Base-by-base conservation (phyloP, 768 basidiomycete genomes). In the Paxillus rubicundulus region DNA sequence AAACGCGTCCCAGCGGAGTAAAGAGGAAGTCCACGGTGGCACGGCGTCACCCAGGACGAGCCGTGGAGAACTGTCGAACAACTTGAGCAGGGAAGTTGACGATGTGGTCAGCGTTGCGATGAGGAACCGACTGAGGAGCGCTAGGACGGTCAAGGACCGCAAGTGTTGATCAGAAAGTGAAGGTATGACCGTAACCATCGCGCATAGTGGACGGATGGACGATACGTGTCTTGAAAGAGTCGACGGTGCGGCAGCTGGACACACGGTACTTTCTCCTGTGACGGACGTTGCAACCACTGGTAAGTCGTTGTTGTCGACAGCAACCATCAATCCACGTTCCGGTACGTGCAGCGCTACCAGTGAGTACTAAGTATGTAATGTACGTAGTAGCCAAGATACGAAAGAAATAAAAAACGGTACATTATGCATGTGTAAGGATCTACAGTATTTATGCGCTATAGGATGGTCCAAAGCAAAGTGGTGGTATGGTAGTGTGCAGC, bases 1-100 rank as follows among this genome's bases (percentile, higher is more conserved):
- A 58, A 98, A 79, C 2, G 77, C 76, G 64, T 98, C 96, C 97
- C 96, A 99, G 59, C 93, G 82, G 9, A 93, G 72, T 3, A 84
- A 64, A 6, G 70, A 59, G 17, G 67, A 65, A 1, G 56, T 55
- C 61, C 58, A 69, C 32, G 54, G 54, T 3, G 59, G 46, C 20
- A 46, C 33, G 10, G 47, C 16, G 12, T 36, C 40, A 20, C 16
- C 36, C 41, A 69, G 33, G 12, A 58, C 12, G 34, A 71, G 63
- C 34, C 36, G 48, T 16, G 70, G 63, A 27, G 68, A 69, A 12
- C 54, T 55, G 14, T 69, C 68, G 14, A 69, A 69, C 49, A 59
- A 28, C 9, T 61, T 51, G 2, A 71, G 52, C 12, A 50, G 33
- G 16, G 43, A 47, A 6, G 70, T 32, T 7, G 68, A 63, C 3